Base-by-base conservation (phyloP, 2,329 filamentous ascomycete species). In the Talaromyces sp. region DNA sequence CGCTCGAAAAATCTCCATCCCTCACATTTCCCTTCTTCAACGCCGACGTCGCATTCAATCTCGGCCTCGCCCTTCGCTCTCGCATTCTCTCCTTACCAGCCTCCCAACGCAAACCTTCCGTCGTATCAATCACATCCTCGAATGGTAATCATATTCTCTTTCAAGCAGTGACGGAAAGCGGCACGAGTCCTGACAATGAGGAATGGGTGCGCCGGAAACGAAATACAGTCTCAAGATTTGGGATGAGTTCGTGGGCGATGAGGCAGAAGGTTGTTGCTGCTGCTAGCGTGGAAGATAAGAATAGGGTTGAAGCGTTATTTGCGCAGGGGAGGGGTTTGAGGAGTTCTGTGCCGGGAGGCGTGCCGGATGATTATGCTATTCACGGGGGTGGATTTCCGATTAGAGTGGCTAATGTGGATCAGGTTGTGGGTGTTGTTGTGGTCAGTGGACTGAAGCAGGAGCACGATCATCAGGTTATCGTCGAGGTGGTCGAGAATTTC, bases 321-420 rank as follows among this genome's bases (percentile, higher is more conserved):
- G 81, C 82, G 44, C 80, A 81, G 35, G 88, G 89, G 72, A 90
- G 84, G 70, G 86, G 82, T 37, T 77, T 93, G 70, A 82, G 83
- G 5, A 75, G 75, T 61, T 76, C 78, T 44, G 82, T 82, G 57
- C 80, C 81, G 16, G 72, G 73, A 2, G 69, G 68, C 8, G 69
- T 71, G 21, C 83, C 82, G 1, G 80, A 82, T 60, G 79, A 84
- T 35, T 93, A 90, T 78, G 90, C 90, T 0, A 89, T 92, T 65
- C 89, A 93, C 74, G 91, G 91, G 0, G 91, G 91, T 23, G 91
- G 82, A 0, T 86, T 91, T 66, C 91, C 91, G 0, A 83, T 93
- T 35, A 81, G 86, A 7, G 90, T 93, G 6, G 78, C 79, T 60
- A 88, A 88, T 0, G 88, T 93, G 1, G 90, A 93, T 76, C 90